Percentiles rank a stretch among this genome's conserved stretches.
phyloP scores from a whole-genome alignment of 768 basidiomycete species.

The Lactarius evosmus region DNA sequence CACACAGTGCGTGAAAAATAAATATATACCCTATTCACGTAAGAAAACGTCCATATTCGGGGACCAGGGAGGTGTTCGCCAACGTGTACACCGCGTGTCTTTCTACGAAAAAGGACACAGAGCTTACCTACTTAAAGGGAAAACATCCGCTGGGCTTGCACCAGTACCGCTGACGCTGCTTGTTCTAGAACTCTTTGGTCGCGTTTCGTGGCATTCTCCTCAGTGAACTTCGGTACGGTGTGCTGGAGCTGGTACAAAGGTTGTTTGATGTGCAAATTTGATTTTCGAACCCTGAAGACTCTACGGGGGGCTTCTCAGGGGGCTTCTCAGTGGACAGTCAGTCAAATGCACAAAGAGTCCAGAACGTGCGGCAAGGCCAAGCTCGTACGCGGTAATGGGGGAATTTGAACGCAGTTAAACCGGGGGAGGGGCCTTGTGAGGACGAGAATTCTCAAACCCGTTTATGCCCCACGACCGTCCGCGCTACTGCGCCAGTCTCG shows the following conservation, averaged over 20 bases:
- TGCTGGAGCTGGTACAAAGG: neutral
- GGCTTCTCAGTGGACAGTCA: neutral
- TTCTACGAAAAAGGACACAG: neutral
- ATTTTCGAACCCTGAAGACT: neutral
- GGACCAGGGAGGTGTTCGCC: neutral
- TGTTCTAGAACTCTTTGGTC: neutral
- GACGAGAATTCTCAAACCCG: neutral
- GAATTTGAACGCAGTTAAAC: neutral
- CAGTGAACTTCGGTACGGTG: neutral
- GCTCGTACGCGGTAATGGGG: neutral
- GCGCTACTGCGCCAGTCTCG: conserved; percentile 1
- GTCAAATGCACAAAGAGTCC: neutral
- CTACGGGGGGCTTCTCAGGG: neutral
- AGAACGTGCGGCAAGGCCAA: neutral
- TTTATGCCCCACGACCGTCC: neutral
- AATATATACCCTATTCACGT: conserved; percentile 4
- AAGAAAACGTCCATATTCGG: conserved; percentile 5
- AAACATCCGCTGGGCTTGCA: neutral
- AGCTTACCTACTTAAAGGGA: neutral
- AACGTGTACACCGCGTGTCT: conserved; percentile 4
- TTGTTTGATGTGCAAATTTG: conserved; percentile 1
- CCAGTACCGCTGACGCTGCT: neutral
- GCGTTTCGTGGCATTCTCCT: neutral
- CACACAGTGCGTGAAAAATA: neutral
- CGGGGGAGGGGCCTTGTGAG: neutral